Base-by-base conservation (phyloP, 371 early-diverging fungal genomes). In the Saksenaea vasiformis region DNA sequence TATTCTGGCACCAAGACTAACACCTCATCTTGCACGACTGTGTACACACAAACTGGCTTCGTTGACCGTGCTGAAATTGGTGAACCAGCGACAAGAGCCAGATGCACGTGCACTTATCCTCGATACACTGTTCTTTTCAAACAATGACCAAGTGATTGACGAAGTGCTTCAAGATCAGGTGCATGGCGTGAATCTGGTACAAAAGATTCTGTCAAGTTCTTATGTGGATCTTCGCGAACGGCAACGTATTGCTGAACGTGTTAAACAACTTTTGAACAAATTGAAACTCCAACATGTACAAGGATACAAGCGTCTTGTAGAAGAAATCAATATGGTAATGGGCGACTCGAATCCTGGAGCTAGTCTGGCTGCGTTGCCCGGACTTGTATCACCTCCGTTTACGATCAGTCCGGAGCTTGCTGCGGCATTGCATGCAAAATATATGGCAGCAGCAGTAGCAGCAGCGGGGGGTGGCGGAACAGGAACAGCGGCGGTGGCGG, bases 41-140 rank as follows among this genome's bases (percentile, higher is more conserved):
- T 93, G 93, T 38, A 90, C 90, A 4, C 95, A 96, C 71, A 98
- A 97, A 82, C 72, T 97, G 9, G 96, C 95, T 26, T 89, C 91
- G 3, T 70, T 90, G 11, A 90, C 94, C 0, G 80, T 97, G 28
- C 78, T 93, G 62, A 96, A 96, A 73, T 74, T 98, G 17, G 88
- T 95, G 58, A 93, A 92, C 62, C 98, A 98, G 73, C 74, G 90
- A 9, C 81, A 87, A 39, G 98, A 98, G 66, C 85, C 91, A 27
- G 95, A 94, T 58, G 97, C 97, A n/a, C 89, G 97, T 47, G 89
- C 94, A 1, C 61, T 90, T 31, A 83, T 97, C 28, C 77, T 98
- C 34, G 83, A 92, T 55, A 85, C 87, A 19, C 74, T 96, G 1
- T 94, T 95, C 77, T 92, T 86, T 62, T 43, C 57, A 9, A 53